Base-by-base conservation (phyloP, 2,329 filamentous ascomycete genomes). In the Xylariaceae sp. region DNA sequence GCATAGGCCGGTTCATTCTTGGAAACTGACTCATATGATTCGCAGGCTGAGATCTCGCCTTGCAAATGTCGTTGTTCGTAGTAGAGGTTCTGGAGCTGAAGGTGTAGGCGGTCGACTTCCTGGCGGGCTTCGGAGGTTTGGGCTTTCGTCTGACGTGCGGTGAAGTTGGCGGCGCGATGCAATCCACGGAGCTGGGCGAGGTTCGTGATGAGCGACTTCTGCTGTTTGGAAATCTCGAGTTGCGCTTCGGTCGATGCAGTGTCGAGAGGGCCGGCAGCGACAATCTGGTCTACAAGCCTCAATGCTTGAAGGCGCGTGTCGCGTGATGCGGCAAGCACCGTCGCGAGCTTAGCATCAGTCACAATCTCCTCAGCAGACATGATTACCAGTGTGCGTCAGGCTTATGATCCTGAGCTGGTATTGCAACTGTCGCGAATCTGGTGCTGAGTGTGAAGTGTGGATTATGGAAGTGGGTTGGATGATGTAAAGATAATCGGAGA, bases 81-180 rank as follows among this genome's bases (percentile, higher is more conserved):
- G 74, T 94, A 95, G 6, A 99, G 78, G 71, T 99, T 99, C 75
- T 97, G 93, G 57, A 99, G 81, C 71, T 96, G 90, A 44, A 99
- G 81, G 72, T 97, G 92, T 62, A 99, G 80, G 53, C 88, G 85
- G 72, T 99, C 94, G 64, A 97, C 91, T 75, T 96, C 91, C 69
- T 93, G 89, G 53, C 92, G 86, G 53, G 89, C 89, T 73, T 96
- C 91, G 35, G 90, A 88, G 0, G 94, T 97, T 67, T 85, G 80
- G 56, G 88, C 81, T 74, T 97, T 97, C 11, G 92, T 96, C 67
- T 91, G 86, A 65, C 94, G 86, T 35, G 92, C 90, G 35, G 85
- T 82, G 67, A 96, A 82, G 65, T 92, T 86, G 8, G 92, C 91
- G 64, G 88, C 83, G 34, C 94, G 87, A 72, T 97, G 93, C 34